Base-by-base conservation (phyloP, 2,329 filamentous ascomycete species). In the Knoxdaviesia capensis region DNA sequence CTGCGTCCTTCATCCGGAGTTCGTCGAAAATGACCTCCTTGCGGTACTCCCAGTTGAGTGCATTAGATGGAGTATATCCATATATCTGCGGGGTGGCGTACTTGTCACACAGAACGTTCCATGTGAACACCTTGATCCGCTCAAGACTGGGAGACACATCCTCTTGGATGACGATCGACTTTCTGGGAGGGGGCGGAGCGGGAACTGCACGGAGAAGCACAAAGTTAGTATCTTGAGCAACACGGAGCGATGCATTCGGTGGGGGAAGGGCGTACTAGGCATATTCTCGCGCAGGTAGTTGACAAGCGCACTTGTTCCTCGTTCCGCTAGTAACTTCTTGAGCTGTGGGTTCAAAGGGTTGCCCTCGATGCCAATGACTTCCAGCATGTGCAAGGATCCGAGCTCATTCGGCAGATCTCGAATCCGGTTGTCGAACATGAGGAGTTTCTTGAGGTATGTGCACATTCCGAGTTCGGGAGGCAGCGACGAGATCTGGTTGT, bases 381-480 rank as follows among this genome's bases (percentile, higher is more conserved):
- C 86, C 50, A 98, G 61, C 47, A 86, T 76, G 59, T 87, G 88
- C 11, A 98, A 66, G 31, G 85, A 90, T 6, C 90, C 90, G 45
- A 98, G 64, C 57, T 96, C 87, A 52, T 70, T 80, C 1, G 90
- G 90, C 30, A 98, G 66, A 28, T 74, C 77, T 46, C 74, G 74
- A 43, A 98, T 79, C 47, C 82, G 71, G 58, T 98, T 98, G 62
- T 94, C 86, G 57, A 94, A 94, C 3, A 94, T 66, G 31, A 87
- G 65, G 5, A 98, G 68, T 49, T 82, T 77, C 60, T 84, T 86
- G 43, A 98, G 66, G 50, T 87, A 90, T 31, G 87, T 90, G 52
- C 94, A 84, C 88, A 96, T 98, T 54, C 90, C 90, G 46, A 98
- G 75, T 63, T 98, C 88, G 28, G 82, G 73, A 1, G 90, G 90